Evolutionary conservation across 371 early-diverging fungal genomes (phyloP).

Genomic region (Umbelopsis sp.): DNA sequence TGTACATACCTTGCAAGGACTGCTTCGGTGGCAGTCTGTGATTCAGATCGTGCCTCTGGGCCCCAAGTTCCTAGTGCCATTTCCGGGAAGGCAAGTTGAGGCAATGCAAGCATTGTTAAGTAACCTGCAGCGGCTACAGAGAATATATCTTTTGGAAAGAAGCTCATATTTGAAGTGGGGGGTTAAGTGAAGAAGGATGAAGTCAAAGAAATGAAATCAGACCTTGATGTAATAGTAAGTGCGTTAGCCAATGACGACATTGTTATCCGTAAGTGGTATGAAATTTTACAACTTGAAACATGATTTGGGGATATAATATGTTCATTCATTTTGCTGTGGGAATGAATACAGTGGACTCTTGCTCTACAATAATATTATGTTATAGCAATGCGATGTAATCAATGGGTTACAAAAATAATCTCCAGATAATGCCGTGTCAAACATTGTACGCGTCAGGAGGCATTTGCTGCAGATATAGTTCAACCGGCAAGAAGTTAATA

Average conservation of each 20-base stretch:
- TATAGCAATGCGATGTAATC: too few species aligned
- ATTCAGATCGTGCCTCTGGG: slow-evolving; percentile 6
- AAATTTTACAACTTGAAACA: not conserved
- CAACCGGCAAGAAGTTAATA: too few species aligned
- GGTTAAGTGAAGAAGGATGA: not conserved
- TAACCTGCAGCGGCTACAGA: slow-evolving; percentile 19
- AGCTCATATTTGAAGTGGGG: not conserved
- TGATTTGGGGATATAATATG: too few species aligned
- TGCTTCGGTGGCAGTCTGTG: slow-evolving; percentile 17
- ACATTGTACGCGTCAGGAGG: too few species aligned
- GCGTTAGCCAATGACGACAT: not conserved
- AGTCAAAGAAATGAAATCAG: not conserved
- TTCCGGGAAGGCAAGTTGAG: slow-evolving; percentile 18
- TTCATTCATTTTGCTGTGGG: too few species aligned
- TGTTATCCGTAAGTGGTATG: not conserved
- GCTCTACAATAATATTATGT: too few species aligned
- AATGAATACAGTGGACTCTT: too few species aligned
- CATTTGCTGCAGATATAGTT: too few species aligned
- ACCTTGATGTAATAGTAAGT: not conserved
- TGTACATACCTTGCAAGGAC: slow-evolving; percentile 15
- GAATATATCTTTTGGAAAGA: slow-evolving; percentile 21
- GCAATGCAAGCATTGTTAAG: slow-evolving; percentile 16
- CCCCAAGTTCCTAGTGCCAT: slow-evolving; percentile 20
- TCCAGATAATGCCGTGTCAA: too few species aligned
- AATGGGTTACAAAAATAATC: too few species aligned